These are phyloP conservation scores for Paramecium tetraurelia DNA, from an alignment of 73 alveolate species.

Conservation along the genomic window DNA sequence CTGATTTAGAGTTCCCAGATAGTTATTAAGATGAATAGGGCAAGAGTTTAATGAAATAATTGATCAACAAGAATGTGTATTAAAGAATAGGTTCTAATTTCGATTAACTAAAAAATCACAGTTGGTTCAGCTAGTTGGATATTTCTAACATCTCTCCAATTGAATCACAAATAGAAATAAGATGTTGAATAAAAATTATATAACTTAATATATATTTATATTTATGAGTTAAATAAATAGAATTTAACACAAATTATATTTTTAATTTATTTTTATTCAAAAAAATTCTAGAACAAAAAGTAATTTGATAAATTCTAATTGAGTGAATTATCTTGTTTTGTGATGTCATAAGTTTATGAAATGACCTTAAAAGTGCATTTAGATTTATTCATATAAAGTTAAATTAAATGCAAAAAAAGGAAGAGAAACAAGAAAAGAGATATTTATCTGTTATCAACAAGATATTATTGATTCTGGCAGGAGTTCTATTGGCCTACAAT, in stretches of 20 bases:
- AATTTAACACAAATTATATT: background rate
- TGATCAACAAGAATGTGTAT: background rate
- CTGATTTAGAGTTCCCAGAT: background rate
- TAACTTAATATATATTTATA: background rate
- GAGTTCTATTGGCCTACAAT: background rate
- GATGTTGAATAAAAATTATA: background rate
- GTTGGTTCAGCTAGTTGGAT: background rate
- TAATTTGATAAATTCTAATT: background rate
- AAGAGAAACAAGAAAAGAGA: background rate
- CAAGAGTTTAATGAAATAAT: background rate
- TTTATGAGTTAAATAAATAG: background rate
- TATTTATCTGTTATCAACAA: background rate
- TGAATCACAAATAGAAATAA: background rate
- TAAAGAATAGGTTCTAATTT: background rate
- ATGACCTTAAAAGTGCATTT: background rate
- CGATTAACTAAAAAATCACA: background rate
- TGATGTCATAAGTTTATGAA: background rate
- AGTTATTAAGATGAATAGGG: background rate
- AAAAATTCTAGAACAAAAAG: background rate
- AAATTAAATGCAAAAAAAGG: background rate
- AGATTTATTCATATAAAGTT: background rate
- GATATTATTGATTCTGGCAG: background rate
- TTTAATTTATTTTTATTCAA: background rate
- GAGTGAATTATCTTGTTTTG: background rate
- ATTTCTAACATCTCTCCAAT: background rate